phyloP scores from a whole-genome alignment of 345 rosid genomes.

The Jatropha curcas region DNA sequence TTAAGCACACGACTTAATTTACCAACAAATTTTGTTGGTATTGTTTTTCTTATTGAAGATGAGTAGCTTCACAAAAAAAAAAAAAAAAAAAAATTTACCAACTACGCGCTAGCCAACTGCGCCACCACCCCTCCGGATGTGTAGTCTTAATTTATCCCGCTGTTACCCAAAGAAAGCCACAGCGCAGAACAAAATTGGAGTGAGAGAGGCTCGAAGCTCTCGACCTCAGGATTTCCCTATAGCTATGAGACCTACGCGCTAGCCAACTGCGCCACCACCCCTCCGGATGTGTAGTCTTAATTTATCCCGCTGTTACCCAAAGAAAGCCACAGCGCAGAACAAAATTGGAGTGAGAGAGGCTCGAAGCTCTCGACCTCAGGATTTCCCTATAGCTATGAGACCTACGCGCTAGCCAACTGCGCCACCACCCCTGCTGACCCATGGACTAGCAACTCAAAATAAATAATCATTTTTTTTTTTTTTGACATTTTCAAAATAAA shows the following conservation, averaged over 20 bases:
- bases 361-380: conserved; percentile 95
- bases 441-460: too few species aligned
- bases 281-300: neutral
- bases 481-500: too few species aligned
- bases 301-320: too few species aligned
- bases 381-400: conserved; percentile 57
- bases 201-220: conserved; percentile 93
- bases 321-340: neutral
- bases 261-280: conserved; percentile 63
- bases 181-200: conserved; percentile 37
- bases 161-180: too few species aligned
- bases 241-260: conserved; percentile 52
- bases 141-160: too few species aligned
- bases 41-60: too few species aligned
- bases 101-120: too few species aligned
- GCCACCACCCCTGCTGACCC: conserved; percentile 40
- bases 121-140: neutral
- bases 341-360: conserved; percentile 82
- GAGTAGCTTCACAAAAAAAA: too few species aligned
- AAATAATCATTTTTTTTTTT: too few species aligned
- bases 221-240: conserved; percentile 85
- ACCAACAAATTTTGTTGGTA: too few species aligned
- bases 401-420: conserved; percentile 63
- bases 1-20: too few species aligned
- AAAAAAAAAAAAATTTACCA: too few species aligned